Base-by-base conservation (phyloP, 2,329 filamentous ascomycete species). In the Aschersonia sp. region DNA sequence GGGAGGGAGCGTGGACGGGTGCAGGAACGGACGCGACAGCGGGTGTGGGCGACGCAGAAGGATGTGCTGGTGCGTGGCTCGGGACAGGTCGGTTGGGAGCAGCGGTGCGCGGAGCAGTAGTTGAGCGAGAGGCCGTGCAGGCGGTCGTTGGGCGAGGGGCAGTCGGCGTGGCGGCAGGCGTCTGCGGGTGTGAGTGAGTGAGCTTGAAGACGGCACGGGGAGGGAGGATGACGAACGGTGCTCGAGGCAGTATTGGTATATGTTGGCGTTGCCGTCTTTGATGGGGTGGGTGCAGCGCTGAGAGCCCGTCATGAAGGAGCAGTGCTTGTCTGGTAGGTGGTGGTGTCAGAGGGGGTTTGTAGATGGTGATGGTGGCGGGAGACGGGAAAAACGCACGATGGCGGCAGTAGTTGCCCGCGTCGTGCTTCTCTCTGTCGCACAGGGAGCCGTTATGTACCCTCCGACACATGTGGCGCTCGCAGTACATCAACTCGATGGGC, bases 401-500 rank as follows among this genome's bases (percentile, higher is more conserved):
- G n/a, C 9, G 1, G 43, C 46, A 48, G 7, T 38, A 48, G 31
- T 48, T 48, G 9, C 31, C 43, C 5, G 28, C 45, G 4, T 6
- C 35, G 4, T 38, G 7, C 35, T 45, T 45, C 12, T 44, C 41
- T 29, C 42, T 6, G 10, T 30, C 32, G 28, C 46, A 48, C 30
- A 47, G 9, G 9, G n/a, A 35, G 12, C 42, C 28, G 29, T 49
- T 45, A 4, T 47, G 32, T 20, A 49, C 31, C 29, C 29, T 41
- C 12, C 47, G 47, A 12, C 51, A 52, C 10, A 45, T 31, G 20
- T 52, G 51, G 3, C 38, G 4, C 20, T 38, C 4, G 40, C 51
- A 52, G 42, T 50, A 46, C 38, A 47, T 7, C 4, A 45, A 47
- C 9, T 40, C 7, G 10, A 40, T 45, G 12, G 29, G 20, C 4